A percentile compares a stretch with the other conserved stretches of the same genome.
Evolutionary conservation across 1,139 yeast species (phyloP).

Genomic region (Yamadazyma conglobata): DNA sequence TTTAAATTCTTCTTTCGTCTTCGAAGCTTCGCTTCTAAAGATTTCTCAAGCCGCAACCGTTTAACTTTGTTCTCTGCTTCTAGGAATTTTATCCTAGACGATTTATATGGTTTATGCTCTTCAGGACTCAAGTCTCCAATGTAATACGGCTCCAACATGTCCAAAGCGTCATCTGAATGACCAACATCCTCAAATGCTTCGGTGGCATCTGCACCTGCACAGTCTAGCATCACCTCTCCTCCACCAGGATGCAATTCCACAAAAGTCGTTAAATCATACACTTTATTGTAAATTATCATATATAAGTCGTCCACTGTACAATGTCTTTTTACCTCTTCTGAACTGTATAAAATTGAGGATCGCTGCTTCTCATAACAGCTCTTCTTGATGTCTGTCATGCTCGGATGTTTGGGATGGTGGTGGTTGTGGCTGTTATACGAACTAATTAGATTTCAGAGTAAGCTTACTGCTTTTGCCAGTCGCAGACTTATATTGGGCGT

Average conservation of each 20-base stretch:
- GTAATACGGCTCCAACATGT: constrained; percentile 37
- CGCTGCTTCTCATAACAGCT: constrained; percentile 2
- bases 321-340: constrained; percentile 45
- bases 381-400: constrained; percentile 4
- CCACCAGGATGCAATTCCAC: constrained; percentile 66
- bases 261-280: constrained; percentile 54
- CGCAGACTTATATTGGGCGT: no score
- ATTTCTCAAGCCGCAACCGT: constrained; percentile 8
- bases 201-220: constrained; percentile 74
- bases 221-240: constrained; percentile 60
- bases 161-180: constrained; percentile 43
- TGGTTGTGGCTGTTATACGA: no score
- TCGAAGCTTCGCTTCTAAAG: constrained; percentile 8
- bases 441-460: no score
- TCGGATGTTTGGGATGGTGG: background rate
- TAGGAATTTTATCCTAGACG: constrained; percentile 10
- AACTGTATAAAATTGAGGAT: constrained; percentile 7
- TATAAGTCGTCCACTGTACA: constrained; percentile 50
- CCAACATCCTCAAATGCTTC: constrained; percentile 53
- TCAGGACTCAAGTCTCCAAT: constrained; percentile 28
- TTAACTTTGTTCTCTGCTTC: constrained; percentile 13
- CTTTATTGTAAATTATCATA: constrained; percentile 64
- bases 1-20: constrained; percentile 12
- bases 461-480: no score
- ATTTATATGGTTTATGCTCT: constrained; percentile 17